Percentiles rank a stretch among this genome's conserved stretches.
These are phyloP conservation scores for Lentinula lateritia DNA, from an alignment of 768 basidiomycete species.

Conservation along the genomic window DNA sequence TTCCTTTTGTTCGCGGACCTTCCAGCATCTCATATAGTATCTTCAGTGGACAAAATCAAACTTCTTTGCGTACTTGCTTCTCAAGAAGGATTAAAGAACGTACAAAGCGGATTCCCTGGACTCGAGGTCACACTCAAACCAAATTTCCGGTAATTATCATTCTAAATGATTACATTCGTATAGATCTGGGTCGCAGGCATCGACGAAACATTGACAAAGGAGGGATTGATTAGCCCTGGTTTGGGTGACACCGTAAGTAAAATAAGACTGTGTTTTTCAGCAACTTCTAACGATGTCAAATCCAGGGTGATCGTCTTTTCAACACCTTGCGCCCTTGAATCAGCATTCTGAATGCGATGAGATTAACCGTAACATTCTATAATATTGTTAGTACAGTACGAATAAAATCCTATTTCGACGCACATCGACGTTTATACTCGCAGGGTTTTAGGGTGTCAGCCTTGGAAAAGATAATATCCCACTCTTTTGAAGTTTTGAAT, in stretches of 20 bases:
- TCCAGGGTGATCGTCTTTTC: constrained; percentile 80
- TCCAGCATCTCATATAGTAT: not conserved
- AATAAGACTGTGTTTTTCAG: not conserved
- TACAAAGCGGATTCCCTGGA: constrained; percentile 65
- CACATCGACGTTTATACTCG: constrained; percentile 83
- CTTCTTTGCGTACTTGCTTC: constrained; percentile 80
- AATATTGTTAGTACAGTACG: not conserved
- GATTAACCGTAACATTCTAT: not conserved
- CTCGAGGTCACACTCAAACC: constrained; percentile 54
- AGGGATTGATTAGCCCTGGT: constrained; percentile 86
- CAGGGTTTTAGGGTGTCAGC: constrained; percentile 74
- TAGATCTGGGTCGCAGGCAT: constrained; percentile 88
- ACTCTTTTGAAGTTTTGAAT: constrained; percentile 50
- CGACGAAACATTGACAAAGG: constrained; percentile 61
- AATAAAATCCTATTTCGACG: not conserved
- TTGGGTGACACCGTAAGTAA: constrained; percentile 80
- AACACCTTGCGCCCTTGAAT: constrained; percentile 50
- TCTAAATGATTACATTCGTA: not conserved
- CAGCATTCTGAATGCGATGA: not conserved
- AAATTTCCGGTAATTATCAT: not conserved
- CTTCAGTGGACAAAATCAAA: constrained; percentile 65
- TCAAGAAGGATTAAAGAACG: constrained; percentile 60
- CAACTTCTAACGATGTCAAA: not conserved
- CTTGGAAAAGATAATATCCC: constrained; percentile 47
- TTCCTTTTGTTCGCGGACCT: not conserved